Conservation (phyloP, 306 rosid species). For the Arachis stenosperma region DNA sequence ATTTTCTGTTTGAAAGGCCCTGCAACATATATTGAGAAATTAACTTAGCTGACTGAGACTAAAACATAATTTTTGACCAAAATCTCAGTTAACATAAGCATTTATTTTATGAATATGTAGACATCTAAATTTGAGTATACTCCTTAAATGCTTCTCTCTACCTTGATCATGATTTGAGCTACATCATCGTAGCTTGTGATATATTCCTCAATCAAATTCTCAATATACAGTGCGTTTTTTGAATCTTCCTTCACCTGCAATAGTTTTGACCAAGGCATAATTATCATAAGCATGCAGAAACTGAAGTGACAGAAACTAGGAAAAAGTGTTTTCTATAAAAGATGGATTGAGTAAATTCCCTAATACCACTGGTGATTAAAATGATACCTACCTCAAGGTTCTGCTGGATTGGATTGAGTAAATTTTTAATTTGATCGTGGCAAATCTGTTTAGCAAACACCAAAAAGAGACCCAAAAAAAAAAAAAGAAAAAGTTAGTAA, state of each 20-base stretch:
- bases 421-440: slow-evolving; percentile 45
- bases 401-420: slow-evolving; percentile 54
- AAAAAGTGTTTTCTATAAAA: slow-evolving; percentile 15
- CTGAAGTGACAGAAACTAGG: slow-evolving; percentile 18
- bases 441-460: slow-evolving; percentile 41
- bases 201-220: slow-evolving; percentile 91
- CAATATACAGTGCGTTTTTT: slow-evolving; percentile 65
- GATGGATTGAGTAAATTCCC: neutral
- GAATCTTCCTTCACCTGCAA: slow-evolving; percentile 81
- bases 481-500: neutral
- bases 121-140: slow-evolving; percentile 26
- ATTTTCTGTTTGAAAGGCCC: slow-evolving; percentile 95
- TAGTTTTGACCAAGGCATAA: slow-evolving; percentile 29
- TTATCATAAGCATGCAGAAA: slow-evolving; percentile 23
- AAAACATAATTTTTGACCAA: neutral
- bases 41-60: slow-evolving; percentile 29
- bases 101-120: slow-evolving; percentile 14
- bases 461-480: neutral
- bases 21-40: slow-evolving; percentile 44
- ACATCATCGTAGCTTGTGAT: slow-evolving; percentile 83
- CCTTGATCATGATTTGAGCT: slow-evolving; percentile 86
- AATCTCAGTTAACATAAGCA: slow-evolving; percentile 27
- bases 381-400: slow-evolving; percentile 73
- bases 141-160: slow-evolving; percentile 34
- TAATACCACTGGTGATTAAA: neutral